Evolutionary conservation across 192 early-diverging fungal species (phyloP).

Genomic region (Coemansia sp.): DNA sequence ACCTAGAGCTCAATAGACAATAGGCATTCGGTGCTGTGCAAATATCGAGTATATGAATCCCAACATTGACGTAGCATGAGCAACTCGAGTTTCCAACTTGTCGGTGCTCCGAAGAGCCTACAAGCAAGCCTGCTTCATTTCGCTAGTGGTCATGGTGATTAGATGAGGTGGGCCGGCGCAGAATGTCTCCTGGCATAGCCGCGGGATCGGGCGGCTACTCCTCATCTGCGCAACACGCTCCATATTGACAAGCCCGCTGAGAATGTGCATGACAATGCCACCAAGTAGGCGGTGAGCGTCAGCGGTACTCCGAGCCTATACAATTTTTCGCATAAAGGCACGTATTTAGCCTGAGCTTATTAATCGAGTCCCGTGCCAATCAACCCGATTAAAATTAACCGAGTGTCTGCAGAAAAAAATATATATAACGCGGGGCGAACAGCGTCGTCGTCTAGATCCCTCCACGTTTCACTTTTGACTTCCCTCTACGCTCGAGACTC

Average conservation of each 20-base stretch:
- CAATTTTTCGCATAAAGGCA: neutral
- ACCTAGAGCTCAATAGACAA: no score
- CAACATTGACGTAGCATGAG: no score
- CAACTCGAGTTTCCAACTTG: no score
- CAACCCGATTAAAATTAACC: neutral
- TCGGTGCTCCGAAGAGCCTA: no score
- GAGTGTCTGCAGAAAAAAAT: neutral
- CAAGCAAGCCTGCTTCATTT: neutral
- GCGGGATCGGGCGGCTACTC: neutral
- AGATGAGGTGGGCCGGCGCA: neutral
- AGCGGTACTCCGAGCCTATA: neutral
- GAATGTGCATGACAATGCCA: neutral
- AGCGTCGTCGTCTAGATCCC: neutral
- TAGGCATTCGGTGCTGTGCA: no score
- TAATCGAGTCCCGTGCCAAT: neutral
- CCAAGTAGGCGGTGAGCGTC: neutral
- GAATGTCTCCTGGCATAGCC: neutral
- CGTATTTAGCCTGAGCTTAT: neutral
- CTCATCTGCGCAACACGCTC: neutral
- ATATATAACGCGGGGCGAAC: neutral
- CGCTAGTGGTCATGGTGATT: neutral
- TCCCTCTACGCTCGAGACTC: neutral
- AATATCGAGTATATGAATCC: no score
- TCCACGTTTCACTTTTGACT: neutral
- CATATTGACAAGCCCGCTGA: neutral